A percentile compares a stretch with the other conserved stretches of the same genome.
Conservation (phyloP, 2,329 filamentous ascomycete genomes). For the Aspergillus sp. region DNA sequence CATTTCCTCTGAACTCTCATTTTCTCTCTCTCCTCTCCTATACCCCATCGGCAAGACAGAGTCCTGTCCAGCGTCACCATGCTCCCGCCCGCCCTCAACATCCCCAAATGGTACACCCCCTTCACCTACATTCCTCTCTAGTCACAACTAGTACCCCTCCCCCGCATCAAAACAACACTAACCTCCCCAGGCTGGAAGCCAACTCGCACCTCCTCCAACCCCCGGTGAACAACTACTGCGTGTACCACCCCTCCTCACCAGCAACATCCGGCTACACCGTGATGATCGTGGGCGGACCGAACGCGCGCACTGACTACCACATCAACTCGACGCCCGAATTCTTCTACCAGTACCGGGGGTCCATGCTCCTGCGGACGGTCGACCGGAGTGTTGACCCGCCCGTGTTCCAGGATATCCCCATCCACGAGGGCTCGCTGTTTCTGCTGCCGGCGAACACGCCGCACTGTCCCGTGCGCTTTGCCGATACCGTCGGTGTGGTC, state of each 20-base stretch:
- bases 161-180: background rate
- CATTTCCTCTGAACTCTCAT: background rate
- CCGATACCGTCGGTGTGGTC: conserved; percentile 89
- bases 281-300: conserved; percentile 89
- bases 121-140: background rate
- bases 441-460: conserved; percentile 91
- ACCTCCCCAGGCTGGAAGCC: conserved; percentile 69
- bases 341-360: conserved; percentile 95
- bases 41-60: too few species aligned
- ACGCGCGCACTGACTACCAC: conserved; percentile 95
- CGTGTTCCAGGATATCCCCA: conserved; percentile 78
- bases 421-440: conserved; percentile 92
- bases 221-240: conserved; percentile 96
- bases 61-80: conserved; percentile 16
- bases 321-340: conserved; percentile 95
- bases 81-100: conserved; percentile 43
- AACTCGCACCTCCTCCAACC: conserved; percentile 92
- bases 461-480: conserved; percentile 92
- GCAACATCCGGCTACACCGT: conserved; percentile 94
- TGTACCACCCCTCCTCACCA: conserved; percentile 66
- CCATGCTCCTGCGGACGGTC: conserved; percentile 91
- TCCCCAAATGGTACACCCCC: conserved; percentile 44
- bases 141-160: background rate
- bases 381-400: conserved; percentile 56
- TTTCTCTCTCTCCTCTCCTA: background rate